phyloP scores from a whole-genome alignment of 106 monocot genomes.

The Allium sativum region DNA sequence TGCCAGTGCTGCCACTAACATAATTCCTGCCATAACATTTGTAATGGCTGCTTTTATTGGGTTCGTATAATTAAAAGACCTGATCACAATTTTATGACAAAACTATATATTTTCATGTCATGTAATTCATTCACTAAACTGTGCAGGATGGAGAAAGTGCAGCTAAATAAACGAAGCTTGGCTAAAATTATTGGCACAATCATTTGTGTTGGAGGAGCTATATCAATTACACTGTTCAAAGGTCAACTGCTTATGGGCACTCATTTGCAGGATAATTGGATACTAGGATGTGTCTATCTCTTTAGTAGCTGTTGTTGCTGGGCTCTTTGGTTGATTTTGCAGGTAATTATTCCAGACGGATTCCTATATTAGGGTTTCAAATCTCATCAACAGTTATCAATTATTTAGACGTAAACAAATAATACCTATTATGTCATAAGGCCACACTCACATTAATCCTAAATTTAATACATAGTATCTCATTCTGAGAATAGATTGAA shows the following conservation, averaged over 20 bases:
- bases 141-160: conserved; percentile 38
- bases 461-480: neutral
- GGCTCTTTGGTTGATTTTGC: conserved; percentile 55
- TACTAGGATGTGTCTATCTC: conserved; percentile 32
- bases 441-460: neutral
- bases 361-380: neutral
- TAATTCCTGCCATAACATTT: conserved; percentile 31
- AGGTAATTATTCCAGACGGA: conserved; percentile 14
- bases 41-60: conserved; percentile 30
- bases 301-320: conserved; percentile 41
- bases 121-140: too few species aligned
- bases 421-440: too few species aligned
- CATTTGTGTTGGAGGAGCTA: conserved; percentile 42
- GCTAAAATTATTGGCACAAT: conserved; percentile 47
- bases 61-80: conserved; percentile 3
- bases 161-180: conserved; percentile 28
- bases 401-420: too few species aligned
- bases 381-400: too few species aligned
- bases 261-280: conserved; percentile 22
- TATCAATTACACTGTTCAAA: conserved; percentile 29
- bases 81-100: neutral
- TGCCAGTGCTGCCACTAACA: conserved; percentile 20
- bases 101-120: too few species aligned
- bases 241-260: conserved; percentile 26
- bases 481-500: neutral